phyloP scores from a whole-genome alignment of 208 protist genomes.

The Acanthamoeba sp. region DNA sequence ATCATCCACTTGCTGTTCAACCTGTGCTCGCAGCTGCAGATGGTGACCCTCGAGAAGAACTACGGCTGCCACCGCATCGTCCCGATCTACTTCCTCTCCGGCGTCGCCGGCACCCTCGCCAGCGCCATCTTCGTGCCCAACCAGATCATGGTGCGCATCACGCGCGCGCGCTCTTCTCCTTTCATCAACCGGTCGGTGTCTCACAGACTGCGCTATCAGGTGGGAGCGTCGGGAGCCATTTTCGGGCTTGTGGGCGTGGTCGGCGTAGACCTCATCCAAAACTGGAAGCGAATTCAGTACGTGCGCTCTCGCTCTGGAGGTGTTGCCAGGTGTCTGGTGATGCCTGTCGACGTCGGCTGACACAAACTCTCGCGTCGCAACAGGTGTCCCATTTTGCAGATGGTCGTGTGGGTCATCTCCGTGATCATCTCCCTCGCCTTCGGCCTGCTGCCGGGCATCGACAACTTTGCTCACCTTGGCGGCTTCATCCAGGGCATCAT shows the following conservation, averaged over 20 bases:
- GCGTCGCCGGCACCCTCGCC: slow-evolving; percentile 58
- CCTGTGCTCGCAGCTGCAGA: slow-evolving; percentile 48
- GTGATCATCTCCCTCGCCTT: slow-evolving; percentile 72
- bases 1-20: slow-evolving; percentile 74
- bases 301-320: neutral
- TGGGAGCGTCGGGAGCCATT: slow-evolving; percentile 58
- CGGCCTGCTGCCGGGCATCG: slow-evolving; percentile 69
- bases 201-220: neutral
- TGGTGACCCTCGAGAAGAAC: slow-evolving; percentile 56
- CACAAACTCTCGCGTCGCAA: too few relatives aligned
- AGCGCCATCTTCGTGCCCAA: slow-evolving; percentile 75
- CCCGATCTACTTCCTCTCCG: slow-evolving; percentile 74
- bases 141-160: slow-evolving; percentile 73
- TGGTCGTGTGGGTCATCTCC: slow-evolving; percentile 58
- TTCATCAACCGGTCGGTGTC: neutral
- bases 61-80: slow-evolving; percentile 69
- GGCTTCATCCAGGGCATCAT: slow-evolving; percentile 75
- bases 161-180: neutral
- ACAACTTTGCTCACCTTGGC: slow-evolving; percentile 78
- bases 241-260: slow-evolving; percentile 69
- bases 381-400: neutral
- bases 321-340: neutral
- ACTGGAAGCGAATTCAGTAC: slow-evolving; percentile 64
- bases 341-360: neutral
- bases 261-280: slow-evolving; percentile 64